Evolutionary conservation across 1,139 yeast genomes (phyloP).

Genomic region (Hanseniaspora gamundiae): DNA sequence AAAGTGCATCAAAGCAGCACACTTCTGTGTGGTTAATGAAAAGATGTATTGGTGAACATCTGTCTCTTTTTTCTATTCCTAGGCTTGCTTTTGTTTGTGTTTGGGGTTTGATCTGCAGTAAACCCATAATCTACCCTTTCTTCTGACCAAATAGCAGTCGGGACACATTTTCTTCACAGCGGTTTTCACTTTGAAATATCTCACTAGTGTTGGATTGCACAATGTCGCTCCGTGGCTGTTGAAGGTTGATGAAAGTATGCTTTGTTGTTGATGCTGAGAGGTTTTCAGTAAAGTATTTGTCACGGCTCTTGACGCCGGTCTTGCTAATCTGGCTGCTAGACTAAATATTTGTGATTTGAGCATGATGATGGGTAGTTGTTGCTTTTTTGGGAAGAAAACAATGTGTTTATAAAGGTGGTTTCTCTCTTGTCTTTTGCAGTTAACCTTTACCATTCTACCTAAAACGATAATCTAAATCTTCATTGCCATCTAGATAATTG

Average conservation of each 20-base stretch:
- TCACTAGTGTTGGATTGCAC: conserved; percentile 14
- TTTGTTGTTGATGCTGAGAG: not conserved
- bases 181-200: conserved; percentile 63
- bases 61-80: conserved; percentile 10
- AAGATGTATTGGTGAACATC: too few species aligned
- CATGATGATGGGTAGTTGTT: not conserved
- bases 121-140: conserved; percentile 89
- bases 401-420: too few species aligned
- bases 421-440: too few species aligned
- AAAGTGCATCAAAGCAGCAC: too few species aligned
- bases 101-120: conserved; percentile 86
- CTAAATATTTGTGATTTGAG: not conserved
- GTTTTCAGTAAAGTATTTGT: not conserved
- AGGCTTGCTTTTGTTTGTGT: conserved; percentile 96
- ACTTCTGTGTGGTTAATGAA: too few species aligned
- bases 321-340: not conserved
- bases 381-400: not conserved
- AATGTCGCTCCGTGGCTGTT: not conserved
- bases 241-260: not conserved
- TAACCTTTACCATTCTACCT: too few species aligned
- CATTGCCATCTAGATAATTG: too few species aligned
- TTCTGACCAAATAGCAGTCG: conserved; percentile 82
- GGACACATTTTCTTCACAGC: conserved; percentile 86
- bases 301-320: not conserved
- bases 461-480: too few species aligned